phyloP scores from a whole-genome alignment of 2,329 filamentous ascomycete species.

The Penicillium psychrosexuale region DNA sequence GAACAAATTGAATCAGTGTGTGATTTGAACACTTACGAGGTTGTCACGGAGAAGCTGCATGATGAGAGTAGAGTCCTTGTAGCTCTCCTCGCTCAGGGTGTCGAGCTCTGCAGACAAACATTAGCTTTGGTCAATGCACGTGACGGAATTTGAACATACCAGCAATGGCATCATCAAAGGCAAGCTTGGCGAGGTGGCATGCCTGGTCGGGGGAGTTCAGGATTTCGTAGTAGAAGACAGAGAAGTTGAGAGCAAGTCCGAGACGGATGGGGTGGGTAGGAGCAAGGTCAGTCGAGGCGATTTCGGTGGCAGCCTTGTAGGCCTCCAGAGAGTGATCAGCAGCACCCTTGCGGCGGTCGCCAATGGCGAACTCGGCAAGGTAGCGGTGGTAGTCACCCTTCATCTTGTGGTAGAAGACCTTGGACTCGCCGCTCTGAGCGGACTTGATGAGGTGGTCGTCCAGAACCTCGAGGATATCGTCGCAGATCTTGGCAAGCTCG shows the following conservation, averaged over 20 bases:
- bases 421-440: conserved; percentile 92
- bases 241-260: conserved; percentile 91
- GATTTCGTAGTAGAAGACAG: conserved; percentile 99
- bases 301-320: conserved; percentile 91
- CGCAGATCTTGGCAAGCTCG: conserved; percentile 95
- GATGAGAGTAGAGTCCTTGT: conserved; percentile 98
- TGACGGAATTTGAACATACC: conserved; percentile 47
- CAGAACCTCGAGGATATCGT: conserved; percentile 92
- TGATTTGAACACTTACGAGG: conserved; percentile 59
- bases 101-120: conserved; percentile 69
- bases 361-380: conserved; percentile 92
- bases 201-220: conserved; percentile 97
- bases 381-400: conserved; percentile 99
- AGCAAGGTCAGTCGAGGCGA: conserved; percentile 82
- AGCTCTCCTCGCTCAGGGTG: conserved; percentile 96
- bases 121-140: conserved; percentile 22
- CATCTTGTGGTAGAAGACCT: conserved; percentile 99
- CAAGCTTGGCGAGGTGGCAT: conserved; percentile 95
- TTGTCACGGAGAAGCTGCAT: conserved; percentile 99
- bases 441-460: conserved; percentile 92
- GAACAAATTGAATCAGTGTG: background rate
- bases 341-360: conserved; percentile 91
- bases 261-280: conserved; percentile 92
- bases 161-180: conserved; percentile 94
- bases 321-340: conserved; percentile 93